phyloP scores from a whole-genome alignment of 2,329 filamentous ascomycete species.

The Rhexocercosporidium sp. region DNA sequence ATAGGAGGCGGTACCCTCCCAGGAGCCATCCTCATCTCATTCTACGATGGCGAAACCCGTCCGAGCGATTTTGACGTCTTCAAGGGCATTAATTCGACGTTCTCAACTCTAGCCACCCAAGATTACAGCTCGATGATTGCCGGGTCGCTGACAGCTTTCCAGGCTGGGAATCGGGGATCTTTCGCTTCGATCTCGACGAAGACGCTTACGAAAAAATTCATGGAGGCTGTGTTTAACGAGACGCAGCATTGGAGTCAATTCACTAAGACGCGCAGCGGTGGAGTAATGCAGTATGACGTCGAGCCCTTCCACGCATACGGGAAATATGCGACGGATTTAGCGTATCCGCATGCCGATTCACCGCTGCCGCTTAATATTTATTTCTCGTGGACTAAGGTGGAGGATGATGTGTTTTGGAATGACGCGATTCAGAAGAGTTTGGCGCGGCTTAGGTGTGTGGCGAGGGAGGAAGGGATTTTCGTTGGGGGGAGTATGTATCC shows the following conservation, averaged over 20 bases:
- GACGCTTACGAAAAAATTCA: neutral
- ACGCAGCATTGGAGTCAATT: neutral
- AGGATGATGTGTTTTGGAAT: constrained; percentile 2
- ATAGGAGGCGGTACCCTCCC: neutral
- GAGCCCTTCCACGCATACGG: neutral
- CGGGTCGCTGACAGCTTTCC: neutral
- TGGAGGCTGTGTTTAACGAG: neutral
- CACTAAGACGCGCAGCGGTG: neutral
- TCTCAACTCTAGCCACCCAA: neutral
- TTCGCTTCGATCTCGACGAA: neutral
- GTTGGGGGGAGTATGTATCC: neutral
- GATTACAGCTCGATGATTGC: neutral
- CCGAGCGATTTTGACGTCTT: neutral
- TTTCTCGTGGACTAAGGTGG: neutral
- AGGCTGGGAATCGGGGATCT: neutral
- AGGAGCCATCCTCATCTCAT: neutral
- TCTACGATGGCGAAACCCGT: neutral
- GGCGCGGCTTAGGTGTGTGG: neutral
- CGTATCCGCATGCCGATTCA: neutral
- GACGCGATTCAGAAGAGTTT: neutral
- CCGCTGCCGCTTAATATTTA: neutral
- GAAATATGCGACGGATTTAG: neutral
- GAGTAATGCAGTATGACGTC: neutral
- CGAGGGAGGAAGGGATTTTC: neutral
- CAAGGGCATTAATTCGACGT: neutral